A percentile compares a stretch with the other conserved stretches of the same genome.
These are phyloP conservation scores for Sporodiniella umbellata DNA, from an alignment of 371 early-diverging fungal genomes.

Conservation along the genomic window DNA sequence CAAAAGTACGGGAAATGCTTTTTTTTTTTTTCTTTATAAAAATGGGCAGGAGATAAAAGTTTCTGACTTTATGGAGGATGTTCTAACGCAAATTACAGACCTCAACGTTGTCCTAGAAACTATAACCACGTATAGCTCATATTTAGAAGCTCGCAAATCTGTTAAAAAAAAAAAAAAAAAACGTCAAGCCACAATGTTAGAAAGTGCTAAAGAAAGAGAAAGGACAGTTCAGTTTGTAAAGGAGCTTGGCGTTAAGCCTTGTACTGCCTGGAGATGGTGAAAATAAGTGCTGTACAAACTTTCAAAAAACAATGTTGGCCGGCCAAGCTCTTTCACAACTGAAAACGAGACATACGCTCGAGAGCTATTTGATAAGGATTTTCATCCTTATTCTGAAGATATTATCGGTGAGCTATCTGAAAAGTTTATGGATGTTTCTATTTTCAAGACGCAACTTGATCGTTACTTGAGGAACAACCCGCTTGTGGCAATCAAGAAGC, in stretches of 20 bases:
- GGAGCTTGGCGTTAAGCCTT: background rate
- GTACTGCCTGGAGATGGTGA: background rate
- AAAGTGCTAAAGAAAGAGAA: slow-evolving; percentile 9
- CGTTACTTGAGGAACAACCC: slow-evolving; percentile 4
- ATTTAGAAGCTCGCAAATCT: background rate
- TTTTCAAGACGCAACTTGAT: slow-evolving; percentile 5
- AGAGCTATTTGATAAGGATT: background rate
- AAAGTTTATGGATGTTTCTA: background rate
- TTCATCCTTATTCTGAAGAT: background rate
- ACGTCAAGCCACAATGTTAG: slow-evolving; percentile 30
- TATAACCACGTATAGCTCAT: background rate
- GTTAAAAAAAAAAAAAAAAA: slow-evolving; percentile 9
- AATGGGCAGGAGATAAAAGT: background rate
- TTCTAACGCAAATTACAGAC: background rate
- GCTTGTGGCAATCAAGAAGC: slow-evolving; percentile 4
- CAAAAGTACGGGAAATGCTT: background rate
- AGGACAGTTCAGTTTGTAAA: slow-evolving; percentile 3
- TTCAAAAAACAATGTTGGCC: background rate
- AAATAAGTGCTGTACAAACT: background rate
- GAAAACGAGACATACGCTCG: no score
- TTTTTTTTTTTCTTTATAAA: background rate
- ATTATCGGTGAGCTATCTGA: background rate
- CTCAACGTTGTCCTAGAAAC: background rate
- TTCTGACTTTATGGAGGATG: background rate
- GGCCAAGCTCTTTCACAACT: slow-evolving; percentile 5